Evolutionary conservation across 1,284 basidiomycete genomes (phyloP).

Genomic region (Sporisorium scitamineum): DNA sequence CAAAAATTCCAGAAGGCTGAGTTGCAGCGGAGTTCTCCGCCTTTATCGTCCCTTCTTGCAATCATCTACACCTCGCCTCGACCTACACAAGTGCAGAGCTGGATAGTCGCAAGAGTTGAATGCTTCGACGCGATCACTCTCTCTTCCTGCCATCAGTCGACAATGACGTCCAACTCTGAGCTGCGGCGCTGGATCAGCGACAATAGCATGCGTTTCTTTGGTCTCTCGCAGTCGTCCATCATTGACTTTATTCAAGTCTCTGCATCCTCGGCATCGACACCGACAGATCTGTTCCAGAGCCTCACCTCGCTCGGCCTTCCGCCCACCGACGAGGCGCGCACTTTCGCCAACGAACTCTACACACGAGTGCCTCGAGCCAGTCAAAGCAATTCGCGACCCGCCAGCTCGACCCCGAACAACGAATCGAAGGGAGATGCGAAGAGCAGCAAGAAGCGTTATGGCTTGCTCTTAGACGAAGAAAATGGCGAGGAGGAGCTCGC

Average conservation of each 20-base stretch:
- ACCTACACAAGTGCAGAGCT: no score
- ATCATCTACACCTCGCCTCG: background rate
- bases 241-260: slow-evolving; percentile 62
- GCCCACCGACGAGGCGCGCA: slow-evolving; percentile 80
- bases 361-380: slow-evolving; percentile 76
- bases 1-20: slow-evolving; percentile 7
- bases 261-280: slow-evolving; percentile 83
- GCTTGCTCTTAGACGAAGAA: slow-evolving; percentile 53
- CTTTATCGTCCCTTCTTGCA: background rate
- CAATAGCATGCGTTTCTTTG: slow-evolving; percentile 60
- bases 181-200: slow-evolving; percentile 64
- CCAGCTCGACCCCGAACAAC: background rate
- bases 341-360: slow-evolving; percentile 83
- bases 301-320: slow-evolving; percentile 84
- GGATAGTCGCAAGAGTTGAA: background rate
- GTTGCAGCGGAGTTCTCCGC: background rate
- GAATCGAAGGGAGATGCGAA: background rate
- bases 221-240: slow-evolving; percentile 61
- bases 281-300: slow-evolving; percentile 80
- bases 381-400: slow-evolving; percentile 77
- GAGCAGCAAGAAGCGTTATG: slow-evolving; percentile 57
- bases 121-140: background rate
- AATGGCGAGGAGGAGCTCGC: slow-evolving; percentile 51
- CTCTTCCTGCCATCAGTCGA: background rate
- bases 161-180: slow-evolving; percentile 31